phyloP scores from a whole-genome alignment of 139 green algal genomes.

The Chlamydomonas schloesseri region DNA sequence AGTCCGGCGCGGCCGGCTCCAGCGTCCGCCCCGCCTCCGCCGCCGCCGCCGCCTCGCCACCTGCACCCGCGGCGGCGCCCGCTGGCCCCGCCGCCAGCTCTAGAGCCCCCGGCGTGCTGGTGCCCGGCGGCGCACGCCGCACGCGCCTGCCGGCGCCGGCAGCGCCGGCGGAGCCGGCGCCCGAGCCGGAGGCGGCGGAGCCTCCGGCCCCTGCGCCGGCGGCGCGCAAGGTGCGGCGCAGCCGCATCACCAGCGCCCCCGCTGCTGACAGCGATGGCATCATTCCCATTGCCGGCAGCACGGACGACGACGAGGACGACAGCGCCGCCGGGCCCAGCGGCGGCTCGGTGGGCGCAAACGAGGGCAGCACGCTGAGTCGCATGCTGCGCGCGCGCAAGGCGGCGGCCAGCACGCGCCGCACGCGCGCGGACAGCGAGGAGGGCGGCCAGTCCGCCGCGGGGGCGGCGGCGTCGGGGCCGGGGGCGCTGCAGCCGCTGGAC shows the following conservation, averaged over 20 bases:
- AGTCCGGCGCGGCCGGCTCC: constrained; percentile 2
- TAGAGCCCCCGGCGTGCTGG: not conserved
- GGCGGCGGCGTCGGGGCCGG: not conserved
- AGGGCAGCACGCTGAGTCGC: not conserved
- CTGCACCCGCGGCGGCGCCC: not conserved
- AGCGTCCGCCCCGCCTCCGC: not conserved
- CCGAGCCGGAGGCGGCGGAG: not conserved
- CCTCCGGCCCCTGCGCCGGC: not conserved
- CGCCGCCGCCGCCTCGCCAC: too few species aligned
- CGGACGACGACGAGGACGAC: constrained; percentile 17
- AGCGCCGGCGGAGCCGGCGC: not conserved
- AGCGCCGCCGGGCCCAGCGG: too few species aligned
- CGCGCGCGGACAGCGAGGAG: not conserved
- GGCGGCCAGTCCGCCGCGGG: not conserved
- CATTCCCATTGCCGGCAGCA: constrained; percentile 11
- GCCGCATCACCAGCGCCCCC: not conserved
- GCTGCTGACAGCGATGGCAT: not conserved
- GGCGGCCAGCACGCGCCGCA: not conserved
- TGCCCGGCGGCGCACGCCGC: not conserved
- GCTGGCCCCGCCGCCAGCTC: not conserved
- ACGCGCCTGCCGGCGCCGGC: not conserved
- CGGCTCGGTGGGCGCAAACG: not conserved
- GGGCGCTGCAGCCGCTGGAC: constrained; percentile 16
- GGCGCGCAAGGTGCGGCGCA: not conserved
- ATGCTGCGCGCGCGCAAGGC: constrained; percentile 15